Base-by-base conservation (phyloP, 768 basidiomycete species). In the Russula earlei region DNA sequence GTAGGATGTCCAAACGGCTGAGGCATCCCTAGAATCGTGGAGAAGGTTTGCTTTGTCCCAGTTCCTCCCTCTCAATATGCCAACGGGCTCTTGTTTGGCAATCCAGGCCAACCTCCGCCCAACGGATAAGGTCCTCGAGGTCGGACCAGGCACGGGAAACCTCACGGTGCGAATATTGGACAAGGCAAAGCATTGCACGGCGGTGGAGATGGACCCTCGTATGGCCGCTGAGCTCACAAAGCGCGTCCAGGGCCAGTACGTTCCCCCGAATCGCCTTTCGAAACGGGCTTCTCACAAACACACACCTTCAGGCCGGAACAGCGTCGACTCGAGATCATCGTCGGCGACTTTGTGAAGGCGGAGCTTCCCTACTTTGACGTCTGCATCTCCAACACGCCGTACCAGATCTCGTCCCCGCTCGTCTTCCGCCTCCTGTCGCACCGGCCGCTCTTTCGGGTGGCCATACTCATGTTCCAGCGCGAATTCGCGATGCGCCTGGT, bases 391-490 rank as follows among this genome's bases (percentile, higher is more conserved):
- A 99, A 99, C 67, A 99, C 96, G 0, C 96, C 96, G 1, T 99
- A 98, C 71, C 94, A 98, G 70, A 99, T 99, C 64, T 98, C 96
- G 2, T 98, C 96, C 0, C 91, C 94, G 5, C 85, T 99, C 48
- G 87, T 97, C 53, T 99, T 99, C 78, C 89, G 91, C 57, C 81
- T 99, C 33, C 83, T 98, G 47, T 98, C 96, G 2, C 93, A 97
- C 65, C 87, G 96, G 2, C 96, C 96, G 0, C 75, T 97, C 42
- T 91, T 89, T 68, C 91, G 95, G 24, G 82, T 88, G 55, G 91
- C 92, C 33, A 91, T 99, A 59, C 87, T 99, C 73, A 99, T 99
- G 96, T 99, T 99, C 75, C 96, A 99, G 72, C 87, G 93, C 54
- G 96, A 99, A 71, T 99, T 99, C 66, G 96, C 96, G 0, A 76